Base-by-base conservation (phyloP, 208 protist species). In the Entamoeba invadens region DNA sequence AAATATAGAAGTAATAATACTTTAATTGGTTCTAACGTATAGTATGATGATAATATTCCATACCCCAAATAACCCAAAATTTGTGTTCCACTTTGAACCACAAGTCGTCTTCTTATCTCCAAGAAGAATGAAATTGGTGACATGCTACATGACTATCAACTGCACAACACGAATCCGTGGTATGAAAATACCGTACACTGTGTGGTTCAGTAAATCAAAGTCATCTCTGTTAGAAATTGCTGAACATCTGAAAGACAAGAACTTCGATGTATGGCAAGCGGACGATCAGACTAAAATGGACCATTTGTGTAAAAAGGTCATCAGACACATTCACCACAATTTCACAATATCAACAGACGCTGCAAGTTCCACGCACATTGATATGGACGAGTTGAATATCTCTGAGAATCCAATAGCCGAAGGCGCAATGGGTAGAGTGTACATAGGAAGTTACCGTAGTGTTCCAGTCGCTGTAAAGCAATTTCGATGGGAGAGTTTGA, bases 1-100 rank as follows among this genome's bases (percentile, higher is more conserved):
- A n/a, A n/a, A n/a, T n/a, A n/a, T n/a, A n/a, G n/a, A n/a, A n/a
- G n/a, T n/a, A n/a, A n/a, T n/a, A n/a, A n/a, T n/a, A n/a, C n/a
- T n/a, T n/a, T n/a, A n/a, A n/a, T n/a, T n/a, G n/a, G n/a, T n/a
- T n/a, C n/a, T n/a, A n/a, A n/a, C n/a, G n/a, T n/a, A n/a, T n/a
- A n/a, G n/a, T 0, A 38, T 87, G 57, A 87, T 87, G 57, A 87
- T 87, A 12, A 87, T 87, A 42, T 16, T 87, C 21, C 57, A 87
- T 87, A 87, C 57, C 12, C 57, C 57, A 87, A 87, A 87, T 87
- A 87, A 87, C 38, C 57, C 57, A 87, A 87, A 87, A 87, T 87
- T 42, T 87, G 57, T 87, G 31, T 87, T 87, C 25, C 25, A 87
- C 38, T 87, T 87, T n/a, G 57, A 87, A 87, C 57, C 57, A 35